phyloP scores from a whole-genome alignment of 106 monocot species.

The Xerophyta viscosa region DNA sequence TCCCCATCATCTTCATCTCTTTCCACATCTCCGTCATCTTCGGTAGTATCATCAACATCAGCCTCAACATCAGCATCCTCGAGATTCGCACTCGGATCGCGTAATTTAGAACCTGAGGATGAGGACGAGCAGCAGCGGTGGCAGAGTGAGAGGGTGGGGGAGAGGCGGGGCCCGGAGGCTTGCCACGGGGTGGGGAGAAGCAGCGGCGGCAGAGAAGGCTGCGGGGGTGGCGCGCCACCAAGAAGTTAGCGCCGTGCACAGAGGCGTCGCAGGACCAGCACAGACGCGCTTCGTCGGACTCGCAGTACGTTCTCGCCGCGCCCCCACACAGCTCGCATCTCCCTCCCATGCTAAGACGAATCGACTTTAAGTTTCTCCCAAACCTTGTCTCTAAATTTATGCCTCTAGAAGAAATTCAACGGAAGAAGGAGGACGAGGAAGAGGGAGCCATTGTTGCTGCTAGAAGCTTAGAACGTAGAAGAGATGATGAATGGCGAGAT shows the following conservation, averaged over 20 bases:
- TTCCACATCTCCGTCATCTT: conserved; percentile 6
- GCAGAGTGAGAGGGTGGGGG: conserved; percentile 49
- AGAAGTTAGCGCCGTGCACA: conserved; percentile 83
- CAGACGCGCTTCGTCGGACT: conserved; percentile 64
- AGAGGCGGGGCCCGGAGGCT: conserved; percentile 51
- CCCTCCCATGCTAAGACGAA: too few species aligned
- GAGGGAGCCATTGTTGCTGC: too few species aligned
- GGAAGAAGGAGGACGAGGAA: too few species aligned
- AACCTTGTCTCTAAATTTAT: too few species aligned
- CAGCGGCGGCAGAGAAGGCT: conserved; percentile 57
- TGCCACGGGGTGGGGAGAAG: conserved; percentile 44
- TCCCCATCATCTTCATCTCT: conserved; percentile 33
- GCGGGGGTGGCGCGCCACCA: conserved; percentile 64
- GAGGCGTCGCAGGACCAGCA: conserved; percentile 77
- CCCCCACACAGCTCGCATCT: conserved; percentile 45
- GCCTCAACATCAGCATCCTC: conserved; percentile 4
- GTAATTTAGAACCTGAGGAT: not conserved
- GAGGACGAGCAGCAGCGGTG: conserved; percentile 17
- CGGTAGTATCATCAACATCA: not conserved
- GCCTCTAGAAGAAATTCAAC: too few species aligned
- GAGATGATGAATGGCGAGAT: too few species aligned
- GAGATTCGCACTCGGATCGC: not conserved
- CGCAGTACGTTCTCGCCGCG: conserved; percentile 53
- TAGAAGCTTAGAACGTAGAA: too few species aligned
- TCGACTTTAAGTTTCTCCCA: too few species aligned